Percentiles rank a stretch among this genome's conserved stretches.
These are phyloP conservation scores for Kwoniella pini DNA, from an alignment of 768 basidiomycete genomes.

Conservation along the genomic window DNA sequence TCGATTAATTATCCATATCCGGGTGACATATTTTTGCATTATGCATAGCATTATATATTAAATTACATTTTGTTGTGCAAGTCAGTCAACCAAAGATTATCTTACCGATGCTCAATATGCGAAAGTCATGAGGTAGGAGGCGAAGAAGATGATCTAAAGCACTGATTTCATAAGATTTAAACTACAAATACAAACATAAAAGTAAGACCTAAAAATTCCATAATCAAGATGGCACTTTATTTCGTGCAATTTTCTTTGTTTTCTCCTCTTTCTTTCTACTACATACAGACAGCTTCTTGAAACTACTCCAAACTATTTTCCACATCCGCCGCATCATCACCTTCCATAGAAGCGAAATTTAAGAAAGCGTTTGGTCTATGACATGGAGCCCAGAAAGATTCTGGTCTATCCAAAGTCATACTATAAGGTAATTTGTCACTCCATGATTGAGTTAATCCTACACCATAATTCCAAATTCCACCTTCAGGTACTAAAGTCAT, in stretches of 20 bases:
- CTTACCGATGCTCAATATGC: too few relatives aligned
- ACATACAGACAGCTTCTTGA: neutral
- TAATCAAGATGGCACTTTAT: slow-evolving; percentile 5
- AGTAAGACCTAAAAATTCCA: neutral
- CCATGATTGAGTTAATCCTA: slow-evolving; percentile 91
- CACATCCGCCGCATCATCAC: slow-evolving; percentile 90
- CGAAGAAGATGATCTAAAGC: too few relatives aligned
- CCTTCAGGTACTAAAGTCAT: slow-evolving; percentile 95
- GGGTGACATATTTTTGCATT: neutral
- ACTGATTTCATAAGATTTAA: neutral
- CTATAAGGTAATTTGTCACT: slow-evolving; percentile 75
- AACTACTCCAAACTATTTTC: slow-evolving; percentile 85
- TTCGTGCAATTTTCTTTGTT: neutral
- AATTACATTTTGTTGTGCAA: neutral
- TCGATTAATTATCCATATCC: neutral
- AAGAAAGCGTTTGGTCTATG: slow-evolving; percentile 88
- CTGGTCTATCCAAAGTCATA: slow-evolving; percentile 86
- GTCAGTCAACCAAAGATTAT: too few relatives aligned
- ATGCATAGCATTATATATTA: neutral
- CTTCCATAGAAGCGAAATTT: slow-evolving; percentile 89
- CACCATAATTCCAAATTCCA: slow-evolving; percentile 94
- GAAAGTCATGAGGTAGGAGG: too few relatives aligned
- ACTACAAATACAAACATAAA: slow-evolving; percentile 15
- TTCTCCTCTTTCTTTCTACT: neutral
- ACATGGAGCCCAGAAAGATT: slow-evolving; percentile 93